Evolutionary conservation across 2,329 filamentous ascomycete genomes (phyloP), one percentile per base, ranked within the genome.

Genomic region (Ceratocystis albifundus): DNA sequence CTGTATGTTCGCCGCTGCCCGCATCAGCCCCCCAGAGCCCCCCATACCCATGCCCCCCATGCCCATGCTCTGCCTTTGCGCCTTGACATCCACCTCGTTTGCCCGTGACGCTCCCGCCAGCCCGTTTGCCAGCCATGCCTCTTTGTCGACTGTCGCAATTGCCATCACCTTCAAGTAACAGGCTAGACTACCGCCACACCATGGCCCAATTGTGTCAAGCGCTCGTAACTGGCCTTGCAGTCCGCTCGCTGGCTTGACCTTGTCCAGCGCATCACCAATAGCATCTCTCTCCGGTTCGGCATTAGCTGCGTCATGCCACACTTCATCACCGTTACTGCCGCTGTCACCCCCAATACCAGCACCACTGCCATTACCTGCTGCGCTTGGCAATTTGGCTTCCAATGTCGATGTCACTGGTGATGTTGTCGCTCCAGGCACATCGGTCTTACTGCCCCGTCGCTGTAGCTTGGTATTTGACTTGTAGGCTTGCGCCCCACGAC

Each of bases 151-250:
- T 36, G 86, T 82, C 1, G 87, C 86, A 64, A 89, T 80, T 1
- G 88, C 84, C 45, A 84, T 82, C 3, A 90, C 79, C 66, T 86
- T 87, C 67, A 91, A 77, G 70, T 87, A 84, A 2, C 86, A 82
- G 20, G 88, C 76, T 65, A 93, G 72, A 72, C 88, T 90, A 2
- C 85, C 88, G 10, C 89, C 89, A 22, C 83, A 82, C 88, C 88
- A 93, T 1, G 88, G 78, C 0, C 89, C 89, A 1, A 92, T 75
- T 0, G 86, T 85, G 69, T 89, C 84, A 1, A 90, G 76, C 1
- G 82, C 86, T 30, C 88, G 80, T 48, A 91, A 76, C 32, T 79
- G 76, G 1, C 87, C 87, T 48, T 83, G 81, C 1, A 84, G 12
- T 2, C 72, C 28, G 62, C 65, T 61, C 12, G 48, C 20, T 25